These are phyloP conservation scores for Fomitopsis pulvina DNA, from an alignment of 768 basidiomycete species.

Conservation along the genomic window DNA sequence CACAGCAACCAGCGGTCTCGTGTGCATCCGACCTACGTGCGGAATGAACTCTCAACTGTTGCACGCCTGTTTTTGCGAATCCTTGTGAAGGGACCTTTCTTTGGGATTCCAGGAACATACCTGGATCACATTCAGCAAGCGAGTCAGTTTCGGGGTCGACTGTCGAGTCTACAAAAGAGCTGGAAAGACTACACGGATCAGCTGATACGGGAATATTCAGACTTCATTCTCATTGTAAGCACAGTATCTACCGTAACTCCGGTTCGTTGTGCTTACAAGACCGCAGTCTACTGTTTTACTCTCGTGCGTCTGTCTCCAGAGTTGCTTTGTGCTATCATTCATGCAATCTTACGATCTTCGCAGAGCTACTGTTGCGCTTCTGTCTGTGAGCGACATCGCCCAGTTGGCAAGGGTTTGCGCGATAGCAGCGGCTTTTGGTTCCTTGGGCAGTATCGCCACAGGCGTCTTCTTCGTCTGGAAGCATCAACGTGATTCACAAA, in stretches of 20 bases:
- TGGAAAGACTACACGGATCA: constrained; percentile 46
- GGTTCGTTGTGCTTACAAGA: not conserved
- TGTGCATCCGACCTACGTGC: constrained; percentile 3
- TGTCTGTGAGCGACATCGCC: constrained; percentile 37
- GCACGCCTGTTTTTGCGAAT: constrained; percentile 28
- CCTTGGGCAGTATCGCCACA: constrained; percentile 48
- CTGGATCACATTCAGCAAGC: constrained; percentile 41
- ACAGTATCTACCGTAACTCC: not conserved
- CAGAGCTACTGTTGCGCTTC: constrained; percentile 45
- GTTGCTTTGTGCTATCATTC: not conserved
- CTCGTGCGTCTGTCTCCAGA: constrained; percentile 30
- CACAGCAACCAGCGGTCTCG: constrained; percentile 21
- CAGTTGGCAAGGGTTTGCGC: constrained; percentile 25
- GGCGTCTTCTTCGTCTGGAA: constrained; percentile 54
- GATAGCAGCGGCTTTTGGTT: constrained; percentile 40
- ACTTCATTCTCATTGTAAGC: constrained; percentile 49
- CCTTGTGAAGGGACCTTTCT: constrained; percentile 38
- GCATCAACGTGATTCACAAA: constrained; percentile 41
- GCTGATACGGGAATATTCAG: constrained; percentile 47
- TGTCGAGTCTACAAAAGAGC: constrained; percentile 38
- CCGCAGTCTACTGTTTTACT: constrained; percentile 47
- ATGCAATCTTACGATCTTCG: not conserved
- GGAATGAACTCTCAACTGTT: not conserved
- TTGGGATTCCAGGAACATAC: constrained; percentile 48
- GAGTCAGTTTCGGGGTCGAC: constrained; percentile 43